Percentiles rank a stretch among this genome's conserved stretches.
phyloP scores from a whole-genome alignment of 306 rosid genomes.

The Quercus glauca region DNA sequence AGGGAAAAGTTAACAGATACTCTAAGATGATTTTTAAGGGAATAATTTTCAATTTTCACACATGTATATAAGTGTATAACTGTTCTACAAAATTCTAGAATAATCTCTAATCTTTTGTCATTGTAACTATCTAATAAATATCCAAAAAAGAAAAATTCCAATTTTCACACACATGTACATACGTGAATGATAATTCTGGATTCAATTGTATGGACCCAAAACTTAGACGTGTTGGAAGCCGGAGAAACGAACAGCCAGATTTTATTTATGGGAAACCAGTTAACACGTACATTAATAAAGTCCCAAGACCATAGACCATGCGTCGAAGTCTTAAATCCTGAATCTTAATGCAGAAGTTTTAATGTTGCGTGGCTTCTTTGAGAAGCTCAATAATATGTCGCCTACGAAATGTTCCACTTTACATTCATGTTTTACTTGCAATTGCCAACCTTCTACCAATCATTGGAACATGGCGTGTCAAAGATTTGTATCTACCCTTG shows the following conservation, averaged over 20 bases:
- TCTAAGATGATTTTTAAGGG: too few species aligned
- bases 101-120: too few species aligned
- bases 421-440: not conserved
- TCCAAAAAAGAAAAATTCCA: too few species aligned
- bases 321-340: slow-evolving; percentile 23
- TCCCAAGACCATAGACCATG: slow-evolving; percentile 27
- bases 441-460: slow-evolving; percentile 6
- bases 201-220: not conserved
- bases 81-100: too few species aligned
- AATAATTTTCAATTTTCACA: too few species aligned
- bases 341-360: slow-evolving; percentile 53
- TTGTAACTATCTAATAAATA: too few species aligned
- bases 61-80: too few species aligned
- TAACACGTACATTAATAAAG: not conserved
- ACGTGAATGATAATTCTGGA: too few species aligned
- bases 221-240: not conserved
- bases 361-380: slow-evolving; percentile 53
- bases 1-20: too few species aligned
- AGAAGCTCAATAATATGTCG: slow-evolving; percentile 48
- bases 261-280: slow-evolving; percentile 5
- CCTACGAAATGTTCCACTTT: slow-evolving; percentile 11
- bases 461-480: not conserved
- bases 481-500: too few species aligned
- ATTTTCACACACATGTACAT: too few species aligned
- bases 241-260: too few species aligned